Conservation (phyloP, 2,329 filamentous ascomycete genomes). For the Atkinsonella texensis region DNA sequence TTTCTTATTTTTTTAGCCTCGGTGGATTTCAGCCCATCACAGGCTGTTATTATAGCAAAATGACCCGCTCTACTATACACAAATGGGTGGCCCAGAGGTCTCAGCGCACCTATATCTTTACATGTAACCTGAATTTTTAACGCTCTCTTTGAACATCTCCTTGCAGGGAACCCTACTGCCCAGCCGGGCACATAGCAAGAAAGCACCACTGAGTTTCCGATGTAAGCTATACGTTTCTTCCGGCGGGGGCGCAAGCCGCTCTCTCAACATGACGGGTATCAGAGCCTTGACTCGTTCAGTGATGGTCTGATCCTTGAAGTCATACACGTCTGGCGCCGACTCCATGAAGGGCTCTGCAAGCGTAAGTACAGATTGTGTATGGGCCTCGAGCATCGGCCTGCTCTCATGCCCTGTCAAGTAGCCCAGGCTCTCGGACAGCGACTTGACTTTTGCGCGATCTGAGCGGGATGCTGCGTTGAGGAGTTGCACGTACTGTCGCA, state of each 20-base stretch:
- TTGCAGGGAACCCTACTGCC: conserved; percentile 74
- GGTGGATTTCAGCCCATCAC: no score
- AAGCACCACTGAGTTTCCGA: conserved; percentile 88
- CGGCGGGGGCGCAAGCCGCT: conserved; percentile 78
- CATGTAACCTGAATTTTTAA: conserved; percentile 25
- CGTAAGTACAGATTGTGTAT: conserved; percentile 77
- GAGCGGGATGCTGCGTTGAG: conserved; percentile 66
- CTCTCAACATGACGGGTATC: conserved; percentile 87
- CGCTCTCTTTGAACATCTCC: conserved; percentile 58
- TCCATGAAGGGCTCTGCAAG: conserved; percentile 82
- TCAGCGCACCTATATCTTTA: not conserved
- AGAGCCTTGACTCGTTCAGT: conserved; percentile 80
- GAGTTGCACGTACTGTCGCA: conserved; percentile 66
- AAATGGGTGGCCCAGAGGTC: no score
- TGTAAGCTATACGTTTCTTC: conserved; percentile 97
- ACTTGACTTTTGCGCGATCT: conserved; percentile 51
- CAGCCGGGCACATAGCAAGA: conserved; percentile 77
- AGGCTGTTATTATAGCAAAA: no score
- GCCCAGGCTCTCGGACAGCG: conserved; percentile 64
- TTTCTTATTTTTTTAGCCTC: no score
- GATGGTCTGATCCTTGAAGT: conserved; percentile 90
- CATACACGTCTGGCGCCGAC: conserved; percentile 69
- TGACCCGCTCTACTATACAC: no score
- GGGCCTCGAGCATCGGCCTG: conserved; percentile 74
- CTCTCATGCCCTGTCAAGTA: conserved; percentile 91